These are phyloP conservation scores for Aspergillus caelatus DNA, from an alignment of 2,329 filamentous ascomycete species.

Conservation along the genomic window DNA sequence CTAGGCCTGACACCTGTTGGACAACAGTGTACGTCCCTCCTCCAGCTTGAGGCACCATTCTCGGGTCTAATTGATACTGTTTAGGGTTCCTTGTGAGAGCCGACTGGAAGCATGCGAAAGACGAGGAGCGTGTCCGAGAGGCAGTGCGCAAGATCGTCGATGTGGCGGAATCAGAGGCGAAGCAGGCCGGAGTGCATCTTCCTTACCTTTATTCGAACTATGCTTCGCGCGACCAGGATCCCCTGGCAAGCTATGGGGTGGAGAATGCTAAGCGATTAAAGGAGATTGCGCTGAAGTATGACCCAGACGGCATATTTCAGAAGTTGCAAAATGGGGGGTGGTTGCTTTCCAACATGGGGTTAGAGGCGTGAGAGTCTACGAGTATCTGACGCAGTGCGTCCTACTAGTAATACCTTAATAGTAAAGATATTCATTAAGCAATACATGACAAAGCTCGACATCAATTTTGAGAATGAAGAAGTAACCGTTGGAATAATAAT, in stretches of 20 bases:
- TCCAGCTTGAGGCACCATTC: neutral
- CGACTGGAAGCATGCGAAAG: neutral
- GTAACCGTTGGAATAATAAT: too few relatives aligned
- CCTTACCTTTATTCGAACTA: neutral
- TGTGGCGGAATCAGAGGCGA: neutral
- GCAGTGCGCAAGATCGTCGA: neutral
- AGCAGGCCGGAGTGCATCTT: neutral
- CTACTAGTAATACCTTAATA: too few relatives aligned
- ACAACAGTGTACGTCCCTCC: neutral
- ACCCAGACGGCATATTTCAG: constrained; percentile 1
- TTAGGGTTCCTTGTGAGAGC: neutral
- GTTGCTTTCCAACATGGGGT: neutral
- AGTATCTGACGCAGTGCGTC: too few relatives aligned
- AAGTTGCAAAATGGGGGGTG: constrained; percentile 6
- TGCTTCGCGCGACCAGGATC: neutral
- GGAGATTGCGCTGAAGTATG: neutral
- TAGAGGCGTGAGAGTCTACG: neutral
- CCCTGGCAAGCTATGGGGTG: neutral
- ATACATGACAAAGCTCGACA: too few relatives aligned
- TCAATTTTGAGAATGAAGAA: too few relatives aligned
- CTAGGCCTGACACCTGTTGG: neutral
- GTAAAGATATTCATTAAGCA: too few relatives aligned
- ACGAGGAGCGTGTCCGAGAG: neutral
- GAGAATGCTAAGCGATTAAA: neutral
- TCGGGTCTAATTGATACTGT: neutral